These are phyloP conservation scores for Rhododendron simsii DNA, from an alignment of 148 eudicot genomes.

Conservation along the genomic window DNA sequence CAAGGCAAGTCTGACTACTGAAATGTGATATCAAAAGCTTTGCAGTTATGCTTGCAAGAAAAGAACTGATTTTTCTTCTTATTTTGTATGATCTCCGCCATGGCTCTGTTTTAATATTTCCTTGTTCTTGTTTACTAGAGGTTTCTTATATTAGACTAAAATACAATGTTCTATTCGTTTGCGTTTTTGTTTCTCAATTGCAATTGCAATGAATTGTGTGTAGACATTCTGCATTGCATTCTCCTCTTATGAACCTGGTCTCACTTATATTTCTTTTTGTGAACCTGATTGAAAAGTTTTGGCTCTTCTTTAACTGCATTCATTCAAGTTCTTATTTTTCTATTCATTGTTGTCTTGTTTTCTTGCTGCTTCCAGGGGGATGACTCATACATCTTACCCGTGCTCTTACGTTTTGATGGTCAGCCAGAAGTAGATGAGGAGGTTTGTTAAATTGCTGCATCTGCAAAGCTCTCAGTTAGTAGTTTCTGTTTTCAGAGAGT, in stretches of 20 bases:
- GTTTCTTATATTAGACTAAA: neutral
- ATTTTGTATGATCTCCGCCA: neutral
- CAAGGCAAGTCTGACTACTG: neutral
- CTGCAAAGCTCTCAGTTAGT: neutral
- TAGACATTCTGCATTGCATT: neutral
- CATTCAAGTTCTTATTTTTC: neutral
- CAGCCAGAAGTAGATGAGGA: slow-evolving; percentile 93
- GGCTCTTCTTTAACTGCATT: neutral
- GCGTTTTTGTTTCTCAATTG: neutral
- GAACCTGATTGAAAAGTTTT: neutral
- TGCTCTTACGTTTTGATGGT: slow-evolving; percentile 86
- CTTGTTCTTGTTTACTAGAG: neutral
- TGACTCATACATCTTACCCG: slow-evolving; percentile 90
- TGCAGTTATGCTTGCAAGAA: neutral
- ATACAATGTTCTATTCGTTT: neutral
- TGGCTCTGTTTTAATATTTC: neutral
- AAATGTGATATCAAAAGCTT: neutral
- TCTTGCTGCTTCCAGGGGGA: slow-evolving; percentile 47
- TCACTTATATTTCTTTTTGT: neutral
- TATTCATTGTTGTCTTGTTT: neutral
- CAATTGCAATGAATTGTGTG: neutral
- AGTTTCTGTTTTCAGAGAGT: slow-evolving; percentile 6
- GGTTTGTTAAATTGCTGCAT: slow-evolving; percentile 37
- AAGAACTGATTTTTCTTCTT: neutral
- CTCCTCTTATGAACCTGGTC: neutral